Evolutionary conservation across 225 moss, liverwort and hornwort species (phyloP).

Genomic region (Physcomitrellopsis africana): DNA sequence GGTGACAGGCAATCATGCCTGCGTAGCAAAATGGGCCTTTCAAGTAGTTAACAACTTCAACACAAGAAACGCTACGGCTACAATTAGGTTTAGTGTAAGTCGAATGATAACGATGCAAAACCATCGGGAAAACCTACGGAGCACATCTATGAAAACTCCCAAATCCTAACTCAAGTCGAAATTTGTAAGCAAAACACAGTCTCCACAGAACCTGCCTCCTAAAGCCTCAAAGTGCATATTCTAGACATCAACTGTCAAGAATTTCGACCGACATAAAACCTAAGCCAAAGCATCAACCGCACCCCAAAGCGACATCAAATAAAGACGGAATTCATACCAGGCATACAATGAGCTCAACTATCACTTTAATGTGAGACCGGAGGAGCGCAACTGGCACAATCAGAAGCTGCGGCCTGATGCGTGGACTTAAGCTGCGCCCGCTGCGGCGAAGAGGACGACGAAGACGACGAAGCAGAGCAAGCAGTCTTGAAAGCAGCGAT

Average conservation of each 20-base stretch:
- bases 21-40: not conserved
- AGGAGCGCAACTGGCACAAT: not conserved
- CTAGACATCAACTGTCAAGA: not conserved
- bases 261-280: not conserved
- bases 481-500: constrained; percentile 55
- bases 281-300: not conserved
- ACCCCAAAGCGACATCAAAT: not conserved
- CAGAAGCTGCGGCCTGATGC: not conserved
- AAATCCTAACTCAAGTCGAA: constrained; percentile 24
- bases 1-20: not conserved
- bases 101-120: not conserved
- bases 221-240: not conserved
- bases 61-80: not conserved
- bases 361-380: constrained; percentile 18
- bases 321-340: not conserved
- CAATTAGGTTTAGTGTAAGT: not conserved
- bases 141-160: not conserved
- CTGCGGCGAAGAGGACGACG: constrained; percentile 25
- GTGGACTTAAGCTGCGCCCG: not conserved
- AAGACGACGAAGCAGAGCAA: constrained; percentile 42
- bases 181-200: not conserved
- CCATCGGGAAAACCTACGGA: not conserved
- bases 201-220: not conserved
- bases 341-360: not conserved
- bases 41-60: not conserved